A percentile compares a stretch with the other conserved stretches of the same genome.
These are phyloP conservation scores for Pachysandra terminalis DNA, from an alignment of 164 flowering plant genomes.

Conservation along the genomic window DNA sequence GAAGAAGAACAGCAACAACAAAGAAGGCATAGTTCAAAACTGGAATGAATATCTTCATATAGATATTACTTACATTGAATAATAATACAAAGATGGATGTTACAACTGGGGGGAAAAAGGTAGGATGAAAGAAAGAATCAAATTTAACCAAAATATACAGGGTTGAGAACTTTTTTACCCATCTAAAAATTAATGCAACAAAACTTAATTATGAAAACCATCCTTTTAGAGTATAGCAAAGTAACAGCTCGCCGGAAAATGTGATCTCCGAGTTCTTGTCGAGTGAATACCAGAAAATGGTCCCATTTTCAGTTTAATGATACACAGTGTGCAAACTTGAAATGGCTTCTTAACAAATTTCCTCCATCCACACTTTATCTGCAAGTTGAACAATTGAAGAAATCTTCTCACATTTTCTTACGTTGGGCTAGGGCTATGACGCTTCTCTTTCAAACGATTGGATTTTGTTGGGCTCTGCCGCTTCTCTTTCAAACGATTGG, in stretches of 20 bases:
- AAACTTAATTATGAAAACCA: too few relatives aligned
- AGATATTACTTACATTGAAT: background rate
- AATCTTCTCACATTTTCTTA: background rate
- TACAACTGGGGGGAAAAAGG: too few relatives aligned
- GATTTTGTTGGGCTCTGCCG: too few relatives aligned
- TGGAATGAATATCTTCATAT: background rate
- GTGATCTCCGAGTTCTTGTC: background rate
- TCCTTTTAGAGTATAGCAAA: background rate
- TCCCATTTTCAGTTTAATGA: background rate
- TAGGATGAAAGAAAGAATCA: background rate
- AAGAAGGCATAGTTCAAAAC: background rate
- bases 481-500: too few relatives aligned
- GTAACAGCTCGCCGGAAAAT: background rate
- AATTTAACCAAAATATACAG: background rate
- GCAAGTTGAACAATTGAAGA: background rate
- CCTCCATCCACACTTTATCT: background rate
- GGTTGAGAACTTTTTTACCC: background rate
- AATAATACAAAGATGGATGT: background rate
- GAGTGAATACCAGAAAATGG: background rate
- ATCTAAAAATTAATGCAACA: background rate
- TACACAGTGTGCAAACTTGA: too few relatives aligned
- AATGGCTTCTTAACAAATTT: background rate
- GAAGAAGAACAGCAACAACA: too few relatives aligned
- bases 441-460: conserved; percentile 9
- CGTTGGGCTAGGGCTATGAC: too few relatives aligned